These are phyloP conservation scores for Termitomyces sp. DNA, from an alignment of 768 basidiomycete species.

Conservation along the genomic window DNA sequence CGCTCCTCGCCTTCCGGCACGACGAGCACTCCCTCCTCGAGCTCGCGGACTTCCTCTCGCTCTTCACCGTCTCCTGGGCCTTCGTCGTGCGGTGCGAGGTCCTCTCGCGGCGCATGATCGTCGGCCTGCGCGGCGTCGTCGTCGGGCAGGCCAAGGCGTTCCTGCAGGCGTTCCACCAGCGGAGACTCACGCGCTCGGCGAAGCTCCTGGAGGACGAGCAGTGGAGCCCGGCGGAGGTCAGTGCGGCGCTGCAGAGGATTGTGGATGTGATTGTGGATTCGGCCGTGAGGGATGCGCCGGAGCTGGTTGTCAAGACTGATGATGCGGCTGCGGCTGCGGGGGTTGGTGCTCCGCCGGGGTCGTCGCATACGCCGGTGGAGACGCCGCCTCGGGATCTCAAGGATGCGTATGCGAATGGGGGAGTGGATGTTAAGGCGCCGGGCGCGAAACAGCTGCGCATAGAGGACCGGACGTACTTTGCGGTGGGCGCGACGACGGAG, in stretches of 20 bases:
- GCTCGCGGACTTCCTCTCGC: slow-evolving; percentile 68
- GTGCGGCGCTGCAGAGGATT: slow-evolving; percentile 61
- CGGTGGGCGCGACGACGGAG: slow-evolving; percentile 81
- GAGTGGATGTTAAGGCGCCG: slow-evolving; percentile 5
- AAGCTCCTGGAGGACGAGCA: slow-evolving; percentile 94
- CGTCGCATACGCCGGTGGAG: neutral
- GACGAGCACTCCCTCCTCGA: slow-evolving; percentile 77
- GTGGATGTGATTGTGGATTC: slow-evolving; percentile 73
- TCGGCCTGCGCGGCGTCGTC: slow-evolving; percentile 82
- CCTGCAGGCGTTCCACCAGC: slow-evolving; percentile 82
- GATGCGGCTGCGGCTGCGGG: neutral
- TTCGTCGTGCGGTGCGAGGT: slow-evolving; percentile 90
- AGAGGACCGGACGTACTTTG: slow-evolving; percentile 82
- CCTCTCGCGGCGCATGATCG: slow-evolving; percentile 87
- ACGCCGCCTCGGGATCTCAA: neutral
- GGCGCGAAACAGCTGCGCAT: slow-evolving; percentile 64
- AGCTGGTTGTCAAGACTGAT: slow-evolving; percentile 44
- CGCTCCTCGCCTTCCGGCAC: slow-evolving; percentile 69
- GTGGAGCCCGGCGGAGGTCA: slow-evolving; percentile 83
- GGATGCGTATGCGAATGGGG: neutral
- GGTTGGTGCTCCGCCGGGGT: neutral
- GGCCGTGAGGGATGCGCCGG: slow-evolving; percentile 78
- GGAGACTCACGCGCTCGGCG: slow-evolving; percentile 73
- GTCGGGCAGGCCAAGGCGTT: slow-evolving; percentile 90
- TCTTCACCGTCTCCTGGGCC: slow-evolving; percentile 85